Percentiles rank a stretch among this genome's conserved stretches.
phyloP scores from a whole-genome alignment of 176 grass and related monocot species.

The Olyra latifolia region DNA sequence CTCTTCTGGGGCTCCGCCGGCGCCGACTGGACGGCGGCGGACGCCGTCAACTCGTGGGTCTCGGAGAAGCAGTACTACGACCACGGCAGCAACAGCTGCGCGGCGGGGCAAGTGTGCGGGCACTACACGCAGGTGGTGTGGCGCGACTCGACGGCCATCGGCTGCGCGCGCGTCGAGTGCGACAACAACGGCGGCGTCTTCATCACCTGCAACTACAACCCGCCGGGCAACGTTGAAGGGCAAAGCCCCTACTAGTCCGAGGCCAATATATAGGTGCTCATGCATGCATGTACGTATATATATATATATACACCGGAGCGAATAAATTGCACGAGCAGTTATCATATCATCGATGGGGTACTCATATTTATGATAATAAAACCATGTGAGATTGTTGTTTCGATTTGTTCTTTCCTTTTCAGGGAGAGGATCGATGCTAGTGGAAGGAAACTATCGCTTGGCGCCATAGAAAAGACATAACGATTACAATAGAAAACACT shows the following conservation, averaged over 20 bases:
- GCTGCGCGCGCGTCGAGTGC: conserved; percentile 38
- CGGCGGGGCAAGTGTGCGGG: conserved; percentile 2
- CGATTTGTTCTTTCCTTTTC: not conserved
- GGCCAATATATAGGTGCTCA: too few relatives aligned
- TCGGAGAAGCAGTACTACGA: conserved; percentile 54
- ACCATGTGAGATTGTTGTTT: not conserved
- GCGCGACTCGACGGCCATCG: conserved; percentile 44
- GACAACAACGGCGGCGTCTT: conserved; percentile 30
- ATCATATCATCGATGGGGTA: not conserved
- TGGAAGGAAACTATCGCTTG: too few relatives aligned
- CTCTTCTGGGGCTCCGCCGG: conserved; percentile 33
- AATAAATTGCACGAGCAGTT: not conserved
- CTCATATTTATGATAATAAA: not conserved
- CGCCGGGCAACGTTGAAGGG: conserved; percentile 37
- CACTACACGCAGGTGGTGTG: conserved; percentile 74
- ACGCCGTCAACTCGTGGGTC: conserved; percentile 38
- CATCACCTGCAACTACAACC: conserved; percentile 60
- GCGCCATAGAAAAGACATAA: too few relatives aligned
- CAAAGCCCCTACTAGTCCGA: conserved; percentile 48
- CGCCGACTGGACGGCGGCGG: not conserved
- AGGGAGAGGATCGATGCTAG: too few relatives aligned
- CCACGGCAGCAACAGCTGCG: conserved; percentile 42
- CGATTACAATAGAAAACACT: too few relatives aligned
- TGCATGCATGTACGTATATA: not conserved
- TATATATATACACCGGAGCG: not conserved